These are phyloP conservation scores for Pleochaeta shiraiana DNA, from an alignment of 2,329 filamentous ascomycete genomes.

Conservation along the genomic window DNA sequence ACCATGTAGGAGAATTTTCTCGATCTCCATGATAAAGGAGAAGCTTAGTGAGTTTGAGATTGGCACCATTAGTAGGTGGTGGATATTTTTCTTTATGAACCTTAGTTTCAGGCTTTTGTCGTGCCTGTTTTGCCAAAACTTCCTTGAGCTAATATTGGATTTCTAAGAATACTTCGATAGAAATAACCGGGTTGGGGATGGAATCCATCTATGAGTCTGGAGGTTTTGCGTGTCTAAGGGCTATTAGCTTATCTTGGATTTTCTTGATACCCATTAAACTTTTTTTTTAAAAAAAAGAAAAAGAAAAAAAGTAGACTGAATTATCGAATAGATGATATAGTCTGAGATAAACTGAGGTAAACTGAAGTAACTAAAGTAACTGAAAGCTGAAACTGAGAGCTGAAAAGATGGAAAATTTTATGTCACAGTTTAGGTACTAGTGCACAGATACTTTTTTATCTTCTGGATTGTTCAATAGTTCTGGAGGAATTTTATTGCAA, in stretches of 20 bases:
- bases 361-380: background rate
- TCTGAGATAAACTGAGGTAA: background rate
- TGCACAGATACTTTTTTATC: too few species aligned
- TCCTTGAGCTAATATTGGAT: background rate
- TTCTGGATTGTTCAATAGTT: too few species aligned
- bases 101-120: conserved; percentile 1
- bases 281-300: background rate
- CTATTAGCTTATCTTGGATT: background rate
- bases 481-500: too few species aligned
- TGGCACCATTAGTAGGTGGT: background rate
- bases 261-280: background rate
- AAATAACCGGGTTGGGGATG: background rate
- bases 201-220: background rate
- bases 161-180: background rate
- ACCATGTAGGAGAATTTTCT: background rate
- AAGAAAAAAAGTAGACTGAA: background rate
- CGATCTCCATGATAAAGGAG: background rate
- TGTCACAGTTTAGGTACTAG: background rate
- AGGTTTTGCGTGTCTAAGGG: background rate
- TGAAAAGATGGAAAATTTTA: background rate
- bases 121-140: background rate
- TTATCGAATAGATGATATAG: background rate
- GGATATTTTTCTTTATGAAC: background rate
- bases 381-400: background rate
- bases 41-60: background rate